A percentile compares a stretch with the other conserved stretches of the same genome.
Conservation (phyloP, 352 stramenopile genomes). For the Globisporangium splendens region DNA sequence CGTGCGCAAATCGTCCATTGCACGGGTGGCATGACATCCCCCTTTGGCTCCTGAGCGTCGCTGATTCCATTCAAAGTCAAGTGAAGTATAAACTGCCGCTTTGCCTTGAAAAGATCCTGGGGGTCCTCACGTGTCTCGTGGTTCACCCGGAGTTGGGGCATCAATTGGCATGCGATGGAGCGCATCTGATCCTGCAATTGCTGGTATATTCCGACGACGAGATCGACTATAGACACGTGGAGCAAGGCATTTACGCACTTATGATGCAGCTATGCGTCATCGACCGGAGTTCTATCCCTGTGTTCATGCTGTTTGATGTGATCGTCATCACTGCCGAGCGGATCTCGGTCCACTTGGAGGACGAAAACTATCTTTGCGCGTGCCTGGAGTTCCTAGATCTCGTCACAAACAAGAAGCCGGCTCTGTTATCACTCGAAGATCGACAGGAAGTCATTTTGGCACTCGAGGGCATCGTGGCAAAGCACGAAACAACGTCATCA, state of each 20-base stretch:
- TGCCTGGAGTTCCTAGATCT: constrained; percentile 28
- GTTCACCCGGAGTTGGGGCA: constrained; percentile 22
- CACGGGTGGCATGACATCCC: constrained; percentile 27
- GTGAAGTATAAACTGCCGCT: constrained; percentile 3
- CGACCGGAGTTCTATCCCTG: constrained; percentile 19
- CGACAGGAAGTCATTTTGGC: constrained; percentile 17
- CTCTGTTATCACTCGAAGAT: constrained; percentile 19
- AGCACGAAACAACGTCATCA: constrained; percentile 12
- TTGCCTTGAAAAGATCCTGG: constrained; percentile 45
- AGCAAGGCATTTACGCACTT: constrained; percentile 27
- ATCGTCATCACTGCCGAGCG: constrained; percentile 32
- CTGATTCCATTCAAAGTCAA: constrained; percentile 24
- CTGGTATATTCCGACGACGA: constrained; percentile 17
- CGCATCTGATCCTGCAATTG: constrained; percentile 26
- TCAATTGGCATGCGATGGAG: constrained; percentile 20
- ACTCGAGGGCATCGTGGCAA: constrained; percentile 15
- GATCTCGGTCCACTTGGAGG: constrained; percentile 20
- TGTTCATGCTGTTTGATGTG: constrained; percentile 36
- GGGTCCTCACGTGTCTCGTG: constrained; percentile 29
- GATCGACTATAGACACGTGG: constrained; percentile 13
- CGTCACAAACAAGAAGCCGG: constrained; percentile 20
- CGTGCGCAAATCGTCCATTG: constrained; percentile 27
- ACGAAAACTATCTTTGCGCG: constrained; percentile 28
- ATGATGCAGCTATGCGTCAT: constrained; percentile 28
- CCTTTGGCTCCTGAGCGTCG: constrained; percentile 29